Percentiles rank a stretch among this genome's conserved stretches.
These are phyloP conservation scores for Blepharisma stoltei DNA, from an alignment of 73 alveolate species.

Conservation along the genomic window DNA sequence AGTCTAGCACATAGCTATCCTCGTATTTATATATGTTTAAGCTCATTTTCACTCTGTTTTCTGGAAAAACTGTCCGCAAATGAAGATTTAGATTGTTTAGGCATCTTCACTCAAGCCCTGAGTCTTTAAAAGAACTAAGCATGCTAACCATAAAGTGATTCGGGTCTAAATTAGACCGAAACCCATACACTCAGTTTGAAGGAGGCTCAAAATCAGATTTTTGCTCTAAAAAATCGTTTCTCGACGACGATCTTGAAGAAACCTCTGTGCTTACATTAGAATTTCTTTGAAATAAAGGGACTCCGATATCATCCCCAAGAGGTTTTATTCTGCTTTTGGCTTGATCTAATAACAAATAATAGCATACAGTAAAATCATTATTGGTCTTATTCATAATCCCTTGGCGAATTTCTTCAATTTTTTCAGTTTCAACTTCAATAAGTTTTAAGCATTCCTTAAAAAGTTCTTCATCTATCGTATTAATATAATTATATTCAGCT, in stretches of 20 bases:
- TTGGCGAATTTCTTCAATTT: not conserved
- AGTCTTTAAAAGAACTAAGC: not conserved
- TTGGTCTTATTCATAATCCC: not conserved
- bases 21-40: constrained; percentile 1
- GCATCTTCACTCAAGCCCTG: not conserved
- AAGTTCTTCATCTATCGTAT: constrained; percentile 5
- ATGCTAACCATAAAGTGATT: not conserved
- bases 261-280: not conserved
- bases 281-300: not conserved
- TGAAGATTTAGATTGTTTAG: not conserved
- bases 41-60: not conserved
- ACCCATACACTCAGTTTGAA: constrained; percentile 7
- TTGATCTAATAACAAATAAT: not conserved
- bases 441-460: not conserved
- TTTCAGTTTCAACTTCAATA: not conserved
- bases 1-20: constrained; percentile 6
- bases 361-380: constrained; percentile 15
- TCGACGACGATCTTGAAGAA: no score
- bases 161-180: constrained; percentile 17
- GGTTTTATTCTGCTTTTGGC: not conserved
- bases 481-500: not conserved
- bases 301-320: not conserved
- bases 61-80: not conserved
- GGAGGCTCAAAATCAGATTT: not conserved
- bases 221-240: no score